Evolutionary conservation across 2,329 filamentous ascomycete genomes (phyloP), one percentile per base, ranked within the genome.

Genomic region (Balansia obtecta): DNA sequence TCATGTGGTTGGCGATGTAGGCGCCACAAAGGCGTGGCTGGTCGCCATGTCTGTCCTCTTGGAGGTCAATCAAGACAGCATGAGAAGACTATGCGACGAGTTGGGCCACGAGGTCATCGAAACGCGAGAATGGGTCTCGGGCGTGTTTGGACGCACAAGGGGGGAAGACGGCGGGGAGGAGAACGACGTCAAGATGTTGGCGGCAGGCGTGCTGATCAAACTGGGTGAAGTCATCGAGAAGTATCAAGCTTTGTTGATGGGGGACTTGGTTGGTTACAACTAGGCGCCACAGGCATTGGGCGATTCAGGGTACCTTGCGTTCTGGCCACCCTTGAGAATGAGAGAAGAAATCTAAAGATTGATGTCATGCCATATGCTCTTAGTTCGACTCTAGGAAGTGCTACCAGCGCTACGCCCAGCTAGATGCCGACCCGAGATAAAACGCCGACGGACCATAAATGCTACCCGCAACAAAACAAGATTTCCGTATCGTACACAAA

Each of bases 111-210:
- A 91, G 64, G 70, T 97, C 20, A 75, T 95, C 48, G 91, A 97
- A 73, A 86, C 88, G 53, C 80, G 87, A 59, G 86, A 88, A 60
- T 98, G 93, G 93, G 85, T 87, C 1, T 76, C 81, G 42, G 73
- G 74, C 50, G 77, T 96, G 1, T 94, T 96, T 65, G 79, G 85
- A 53, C 71, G 71, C 34, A 71, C 69, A 8, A 68, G 71, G 32
- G 75, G 75, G 0, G 71, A 71, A 0, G 73, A 73, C 47, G 70
- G 73, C 18, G 68, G 72, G 38, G 85, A 95, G 62, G 88, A 93
- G 63, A 86, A 86, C 52, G 82, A 85, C 54, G 80, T 91, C 33
- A 85, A 88, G 70, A 86, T 82, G 70, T 61, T 93, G 59, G 84
- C 86, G 4, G 88, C 88, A 0, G 86, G 83, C 0, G 82, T 89